Conservation (phyloP, 108 stramenopile genomes). For the Skeletonema tropicum region DNA sequence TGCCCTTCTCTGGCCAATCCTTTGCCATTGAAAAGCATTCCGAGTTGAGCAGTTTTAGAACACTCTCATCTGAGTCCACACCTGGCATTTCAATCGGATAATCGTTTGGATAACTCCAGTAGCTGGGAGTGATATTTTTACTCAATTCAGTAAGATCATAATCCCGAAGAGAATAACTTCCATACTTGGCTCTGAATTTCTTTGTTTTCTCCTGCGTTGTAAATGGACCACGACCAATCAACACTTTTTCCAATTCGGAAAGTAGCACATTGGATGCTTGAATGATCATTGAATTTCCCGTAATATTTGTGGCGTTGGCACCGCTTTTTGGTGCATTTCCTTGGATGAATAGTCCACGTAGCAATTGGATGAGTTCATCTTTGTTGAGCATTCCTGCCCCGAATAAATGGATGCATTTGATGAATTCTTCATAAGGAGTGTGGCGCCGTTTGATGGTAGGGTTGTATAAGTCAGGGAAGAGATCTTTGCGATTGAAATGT, state of each 20-base stretch:
- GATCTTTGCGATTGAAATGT: slow-evolving; percentile 75
- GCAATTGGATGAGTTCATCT: slow-evolving; percentile 88
- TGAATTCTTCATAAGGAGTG: slow-evolving; percentile 89
- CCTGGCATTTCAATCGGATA: slow-evolving; percentile 47
- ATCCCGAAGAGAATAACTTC: slow-evolving; percentile 55
- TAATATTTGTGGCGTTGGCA: slow-evolving; percentile 56
- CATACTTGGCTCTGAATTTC: slow-evolving; percentile 82
- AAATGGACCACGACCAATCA: slow-evolving; percentile 80
- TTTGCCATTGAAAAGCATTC: slow-evolving; percentile 49
- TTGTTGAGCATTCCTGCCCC: slow-evolving; percentile 85
- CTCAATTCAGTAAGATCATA: slow-evolving; percentile 53
- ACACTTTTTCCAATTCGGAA: slow-evolving; percentile 71
- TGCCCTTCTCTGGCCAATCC: slow-evolving; percentile 21
- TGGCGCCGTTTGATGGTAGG: slow-evolving; percentile 64
- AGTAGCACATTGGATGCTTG: slow-evolving; percentile 63
- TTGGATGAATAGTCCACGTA: slow-evolving; percentile 86
- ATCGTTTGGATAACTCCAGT: slow-evolving; percentile 67
- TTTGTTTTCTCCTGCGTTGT: slow-evolving; percentile 58
- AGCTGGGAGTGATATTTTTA: slow-evolving; percentile 72
- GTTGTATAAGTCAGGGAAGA: slow-evolving; percentile 68
- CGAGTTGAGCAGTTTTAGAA: slow-evolving; percentile 49
- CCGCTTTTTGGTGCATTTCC: slow-evolving; percentile 86
- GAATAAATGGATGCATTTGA: slow-evolving; percentile 90
- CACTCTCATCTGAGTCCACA: slow-evolving; percentile 44
- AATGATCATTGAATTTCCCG: slow-evolving; percentile 57